Evolutionary conservation across 768 basidiomycete species (phyloP).

Genomic region (Pleurotus tuoliensis): DNA sequence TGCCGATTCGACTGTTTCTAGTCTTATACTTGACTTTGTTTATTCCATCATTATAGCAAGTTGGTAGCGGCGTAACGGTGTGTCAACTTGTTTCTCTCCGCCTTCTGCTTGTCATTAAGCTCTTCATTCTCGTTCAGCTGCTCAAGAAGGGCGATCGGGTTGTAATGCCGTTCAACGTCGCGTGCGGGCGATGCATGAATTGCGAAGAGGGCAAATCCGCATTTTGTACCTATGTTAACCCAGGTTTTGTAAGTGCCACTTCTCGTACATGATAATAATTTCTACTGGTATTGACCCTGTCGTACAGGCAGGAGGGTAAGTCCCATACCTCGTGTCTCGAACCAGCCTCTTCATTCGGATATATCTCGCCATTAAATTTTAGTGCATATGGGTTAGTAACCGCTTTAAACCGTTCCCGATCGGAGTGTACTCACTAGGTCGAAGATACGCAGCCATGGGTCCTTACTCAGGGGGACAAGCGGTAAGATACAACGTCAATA

Average conservation of each 20-base stretch:
- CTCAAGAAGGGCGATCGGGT: constrained; percentile 55
- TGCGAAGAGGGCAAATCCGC: constrained; percentile 51
- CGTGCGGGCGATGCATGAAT: constrained; percentile 53
- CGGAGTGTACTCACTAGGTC: not conserved
- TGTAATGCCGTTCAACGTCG: constrained; percentile 61
- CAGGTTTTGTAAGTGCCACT: constrained; percentile 43
- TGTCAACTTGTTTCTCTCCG: constrained; percentile 8
- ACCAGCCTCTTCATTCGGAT: too few relatives aligned
- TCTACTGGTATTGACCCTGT: too few relatives aligned
- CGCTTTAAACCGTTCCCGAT: not conserved
- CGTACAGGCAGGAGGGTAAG: constrained; percentile 42
- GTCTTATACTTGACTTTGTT: too few relatives aligned
- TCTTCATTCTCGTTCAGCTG: constrained; percentile 23
- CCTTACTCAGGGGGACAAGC: constrained; percentile 54
- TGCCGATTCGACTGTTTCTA: not conserved
- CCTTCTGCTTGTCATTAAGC: not conserved
- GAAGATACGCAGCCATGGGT: constrained; percentile 53
- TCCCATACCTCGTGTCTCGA: too few relatives aligned
- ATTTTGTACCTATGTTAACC: constrained; percentile 56
- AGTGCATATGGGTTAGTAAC: constrained; percentile 42
- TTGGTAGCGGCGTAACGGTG: constrained; percentile 41
- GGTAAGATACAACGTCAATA: constrained; percentile 18
- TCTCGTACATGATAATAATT: not conserved
- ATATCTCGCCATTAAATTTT: not conserved
- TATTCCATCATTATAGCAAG: constrained; percentile 25